Evolutionary conservation across 345 rosid genomes (phyloP), one percentile per base, ranked within the genome.

Genomic region (Citrus glauca): DNA sequence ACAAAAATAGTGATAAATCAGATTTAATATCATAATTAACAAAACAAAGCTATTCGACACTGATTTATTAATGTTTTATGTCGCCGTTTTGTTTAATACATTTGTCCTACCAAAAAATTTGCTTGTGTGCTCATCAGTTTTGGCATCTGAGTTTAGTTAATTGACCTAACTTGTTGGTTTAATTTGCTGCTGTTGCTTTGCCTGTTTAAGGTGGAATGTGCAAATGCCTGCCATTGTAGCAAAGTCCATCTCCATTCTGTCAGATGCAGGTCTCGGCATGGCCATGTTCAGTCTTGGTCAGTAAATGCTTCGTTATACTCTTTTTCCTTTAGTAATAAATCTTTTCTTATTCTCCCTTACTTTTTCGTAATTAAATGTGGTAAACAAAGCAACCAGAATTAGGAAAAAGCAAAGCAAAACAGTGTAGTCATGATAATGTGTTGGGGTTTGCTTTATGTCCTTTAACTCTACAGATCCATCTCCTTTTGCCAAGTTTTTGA

Each of bases 261-360:
- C 99, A 85, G 98, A 96, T 89, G 99, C 99, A 80, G 99, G 99
- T 68, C 95, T 96, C 71, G 99, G 99, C 95, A 94, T 96, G 99
- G 99, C 99, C 77, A 96, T 96, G 99, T 96, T 96, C 92, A 96
- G 99, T 88, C 98, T 96, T 40, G 99, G 99, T 96, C 89, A 94
- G 99, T 90, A 30, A 48, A 66, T 57, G 37, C 80, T 22, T 55
- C 33, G n/a, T 35, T 56, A 25, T 32, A 20, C 7, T 7, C 22
- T 53, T 17, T 67, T 74, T 57, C 24, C 48, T 66, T 69, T 59
- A 42, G 4, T 25, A 38, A 53, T 50, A 67, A 66, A 33, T 75
- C 79, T 74, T 79, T 73, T 22, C 33, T 48, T 75, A 77, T 77
- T 61, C 76, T 62, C 66, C 55, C 57, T n/a, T 28, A 6, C 75